Percentiles rank a stretch among this genome's conserved stretches.
phyloP scores from a whole-genome alignment of 495 filamentous ascomycete species.

The Pseudotulostoma volvatum region DNA sequence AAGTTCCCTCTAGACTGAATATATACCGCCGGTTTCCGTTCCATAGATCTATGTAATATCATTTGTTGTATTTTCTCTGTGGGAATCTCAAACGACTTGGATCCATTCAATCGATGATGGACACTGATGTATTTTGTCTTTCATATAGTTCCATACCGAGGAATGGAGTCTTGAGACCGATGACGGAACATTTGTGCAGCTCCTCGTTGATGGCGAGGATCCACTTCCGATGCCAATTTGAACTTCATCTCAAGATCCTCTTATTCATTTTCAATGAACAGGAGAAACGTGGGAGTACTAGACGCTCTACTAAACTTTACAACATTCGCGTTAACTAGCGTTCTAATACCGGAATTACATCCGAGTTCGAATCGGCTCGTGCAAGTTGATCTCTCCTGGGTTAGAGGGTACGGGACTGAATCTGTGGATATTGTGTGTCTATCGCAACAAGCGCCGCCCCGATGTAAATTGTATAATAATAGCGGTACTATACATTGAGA shows the following conservation, averaged over 20 bases:
- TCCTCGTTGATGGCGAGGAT: constrained; percentile 45
- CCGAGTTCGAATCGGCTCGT: too few relatives aligned
- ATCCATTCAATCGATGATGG: background rate
- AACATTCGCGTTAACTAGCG: too few relatives aligned
- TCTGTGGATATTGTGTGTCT: too few relatives aligned
- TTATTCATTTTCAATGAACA: constrained; percentile 10
- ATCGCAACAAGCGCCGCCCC: background rate
- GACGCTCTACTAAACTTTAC: constrained; percentile 27
- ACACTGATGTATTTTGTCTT: background rate
- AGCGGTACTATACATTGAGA: constrained; percentile 5
- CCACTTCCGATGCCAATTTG: constrained; percentile 34
- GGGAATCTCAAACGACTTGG: background rate
- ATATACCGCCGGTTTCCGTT: background rate
- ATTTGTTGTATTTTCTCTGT: too few relatives aligned
- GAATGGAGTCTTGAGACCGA: constrained; percentile 60
- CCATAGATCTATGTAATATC: background rate
- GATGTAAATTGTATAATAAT: background rate
- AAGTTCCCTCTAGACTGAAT: constrained; percentile 20
- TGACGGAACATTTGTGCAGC: constrained; percentile 46
- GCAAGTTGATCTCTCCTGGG: too few relatives aligned
- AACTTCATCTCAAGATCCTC: too few relatives aligned
- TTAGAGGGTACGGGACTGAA: too few relatives aligned
- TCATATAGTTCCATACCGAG: constrained; percentile 46
- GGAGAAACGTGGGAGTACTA: constrained; percentile 15
- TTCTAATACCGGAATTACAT: too few relatives aligned